phyloP scores from a whole-genome alignment of 176 grass and related monocot species.

The Carex scoparia region DNA sequence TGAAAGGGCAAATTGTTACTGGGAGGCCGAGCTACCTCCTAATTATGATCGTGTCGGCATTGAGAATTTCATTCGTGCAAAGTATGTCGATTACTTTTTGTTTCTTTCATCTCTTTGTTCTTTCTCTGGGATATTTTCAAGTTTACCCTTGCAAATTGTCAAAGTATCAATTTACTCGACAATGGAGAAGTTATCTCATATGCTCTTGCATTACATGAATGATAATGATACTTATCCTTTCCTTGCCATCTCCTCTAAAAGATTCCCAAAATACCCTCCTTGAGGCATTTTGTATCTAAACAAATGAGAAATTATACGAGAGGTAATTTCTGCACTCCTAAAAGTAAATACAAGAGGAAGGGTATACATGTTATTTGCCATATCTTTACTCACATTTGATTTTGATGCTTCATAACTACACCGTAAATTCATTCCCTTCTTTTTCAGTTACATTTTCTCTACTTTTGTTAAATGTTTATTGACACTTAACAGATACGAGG shows the following conservation, averaged over 20 bases:
- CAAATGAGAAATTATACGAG: not conserved
- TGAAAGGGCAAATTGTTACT: constrained; percentile 85
- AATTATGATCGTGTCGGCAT: constrained; percentile 96
- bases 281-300: not conserved
- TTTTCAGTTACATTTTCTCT: not conserved
- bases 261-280: not conserved
- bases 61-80: constrained; percentile 94
- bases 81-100: constrained; percentile 50
- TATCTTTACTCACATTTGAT: not conserved
- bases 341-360: not conserved
- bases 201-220: not conserved
- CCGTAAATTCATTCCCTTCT: not conserved
- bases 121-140: constrained; percentile 4
- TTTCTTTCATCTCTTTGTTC: constrained; percentile 14
- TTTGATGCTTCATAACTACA: not conserved
- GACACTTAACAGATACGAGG: constrained; percentile 70
- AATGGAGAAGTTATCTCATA: not conserved
- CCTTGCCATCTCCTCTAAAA: not conserved
- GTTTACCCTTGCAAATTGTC: not conserved
- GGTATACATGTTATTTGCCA: not conserved
- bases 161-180: not conserved
- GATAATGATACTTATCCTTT: not conserved
- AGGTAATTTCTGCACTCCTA: not conserved
- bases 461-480: not conserved
- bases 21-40: constrained; percentile 95